Evolutionary conservation across 306 rosid species (phyloP).

Genomic region (Casuarina glauca): DNA sequence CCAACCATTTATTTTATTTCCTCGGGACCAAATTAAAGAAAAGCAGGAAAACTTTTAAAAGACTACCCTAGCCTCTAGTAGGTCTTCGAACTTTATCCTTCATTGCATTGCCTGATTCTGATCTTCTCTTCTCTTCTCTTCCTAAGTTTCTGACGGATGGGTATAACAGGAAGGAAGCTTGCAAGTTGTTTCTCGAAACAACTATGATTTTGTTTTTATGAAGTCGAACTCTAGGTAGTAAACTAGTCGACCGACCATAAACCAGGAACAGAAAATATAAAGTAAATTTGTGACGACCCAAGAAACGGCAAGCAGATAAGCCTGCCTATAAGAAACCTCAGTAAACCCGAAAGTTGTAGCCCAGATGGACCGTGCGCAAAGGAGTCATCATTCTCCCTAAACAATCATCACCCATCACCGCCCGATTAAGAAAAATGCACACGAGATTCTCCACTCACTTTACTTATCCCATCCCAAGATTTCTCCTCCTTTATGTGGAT

Average conservation of each 20-base stretch:
- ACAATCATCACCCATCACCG: not conserved
- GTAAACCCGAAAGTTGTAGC: too few relatives aligned
- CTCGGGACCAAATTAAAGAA: not conserved
- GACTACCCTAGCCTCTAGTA: constrained; percentile 15
- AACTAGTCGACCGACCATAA: too few relatives aligned
- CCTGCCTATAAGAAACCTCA: too few relatives aligned
- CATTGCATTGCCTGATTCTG: not conserved
- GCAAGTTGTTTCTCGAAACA: too few relatives aligned
- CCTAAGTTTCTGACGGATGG: not conserved
- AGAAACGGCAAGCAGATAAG: too few relatives aligned
- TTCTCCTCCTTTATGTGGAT: not conserved
- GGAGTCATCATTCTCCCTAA: not conserved
- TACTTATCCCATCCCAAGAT: not conserved
- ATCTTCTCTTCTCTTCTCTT: not conserved
- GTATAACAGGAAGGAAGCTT: not conserved
- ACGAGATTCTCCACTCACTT: not conserved
- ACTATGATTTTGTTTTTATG: too few relatives aligned
- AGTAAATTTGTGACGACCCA: too few relatives aligned
- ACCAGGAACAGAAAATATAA: too few relatives aligned
- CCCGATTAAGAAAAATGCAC: not conserved
- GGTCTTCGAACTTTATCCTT: not conserved
- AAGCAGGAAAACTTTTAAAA: constrained; percentile 11
- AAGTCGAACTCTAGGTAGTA: too few relatives aligned
- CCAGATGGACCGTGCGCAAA: not conserved
- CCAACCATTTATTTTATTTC: constrained; percentile 11